Evolutionary conservation across 2,329 filamentous ascomycete genomes (phyloP).

Genomic region (Colletotrichum abscissum): DNA sequence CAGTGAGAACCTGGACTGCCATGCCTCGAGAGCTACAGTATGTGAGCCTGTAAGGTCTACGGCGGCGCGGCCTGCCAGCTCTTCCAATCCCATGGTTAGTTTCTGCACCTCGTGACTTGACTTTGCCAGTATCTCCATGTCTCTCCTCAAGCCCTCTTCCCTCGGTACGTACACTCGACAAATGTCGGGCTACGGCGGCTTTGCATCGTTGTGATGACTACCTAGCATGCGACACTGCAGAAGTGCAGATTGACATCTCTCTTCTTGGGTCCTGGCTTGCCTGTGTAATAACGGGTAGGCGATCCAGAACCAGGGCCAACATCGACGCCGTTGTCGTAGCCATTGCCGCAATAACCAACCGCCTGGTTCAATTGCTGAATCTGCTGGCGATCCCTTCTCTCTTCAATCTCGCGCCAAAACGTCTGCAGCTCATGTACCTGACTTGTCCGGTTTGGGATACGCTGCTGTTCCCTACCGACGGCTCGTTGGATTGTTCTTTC

Average conservation of each 20-base stretch:
- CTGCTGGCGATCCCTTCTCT: neutral
- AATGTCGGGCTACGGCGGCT: neutral
- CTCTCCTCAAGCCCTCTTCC: neutral
- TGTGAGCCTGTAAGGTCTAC: neutral
- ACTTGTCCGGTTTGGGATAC: conserved; percentile 28
- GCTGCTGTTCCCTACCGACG: conserved; percentile 6
- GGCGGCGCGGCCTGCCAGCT: neutral
- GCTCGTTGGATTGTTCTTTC: conserved; percentile 3
- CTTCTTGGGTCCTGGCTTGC: neutral
- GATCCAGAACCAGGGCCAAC: neutral
- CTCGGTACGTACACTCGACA: neutral
- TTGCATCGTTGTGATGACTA: neutral
- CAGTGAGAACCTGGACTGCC: conserved; percentile 17
- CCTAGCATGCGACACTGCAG: neutral
- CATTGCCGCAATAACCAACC: neutral
- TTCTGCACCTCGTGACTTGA: conserved; percentile 23
- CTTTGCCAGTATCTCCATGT: conserved; percentile 11
- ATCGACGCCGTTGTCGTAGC: neutral
- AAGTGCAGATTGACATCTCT: neutral
- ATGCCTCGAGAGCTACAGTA: neutral
- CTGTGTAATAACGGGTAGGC: neutral
- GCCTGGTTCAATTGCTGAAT: neutral
- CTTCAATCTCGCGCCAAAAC: neutral
- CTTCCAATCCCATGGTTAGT: conserved; percentile 13
- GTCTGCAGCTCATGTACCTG: conserved; percentile 16